Evolutionary conservation across 768 basidiomycete genomes (phyloP).

Genomic region (Phylloporus arenicola): DNA sequence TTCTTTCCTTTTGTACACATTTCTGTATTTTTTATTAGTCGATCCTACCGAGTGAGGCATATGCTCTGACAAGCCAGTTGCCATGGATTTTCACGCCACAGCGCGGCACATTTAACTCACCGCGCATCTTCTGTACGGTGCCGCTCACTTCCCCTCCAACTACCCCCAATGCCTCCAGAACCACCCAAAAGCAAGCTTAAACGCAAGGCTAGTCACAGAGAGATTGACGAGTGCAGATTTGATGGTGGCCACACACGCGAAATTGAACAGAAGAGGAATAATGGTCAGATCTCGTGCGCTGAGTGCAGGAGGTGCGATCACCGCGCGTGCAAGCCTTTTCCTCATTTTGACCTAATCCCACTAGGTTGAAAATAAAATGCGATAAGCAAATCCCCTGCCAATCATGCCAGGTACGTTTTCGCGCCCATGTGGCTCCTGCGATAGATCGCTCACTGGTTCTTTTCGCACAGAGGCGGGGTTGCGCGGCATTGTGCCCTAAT

Average conservation of each 20-base stretch:
- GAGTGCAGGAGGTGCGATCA: constrained; percentile 76
- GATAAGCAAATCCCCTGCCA: constrained; percentile 79
- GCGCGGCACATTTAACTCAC: constrained; percentile 17
- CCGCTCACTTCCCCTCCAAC: constrained; percentile 3
- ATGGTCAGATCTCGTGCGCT: constrained; percentile 74
- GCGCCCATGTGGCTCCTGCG: not conserved
- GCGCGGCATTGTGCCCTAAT: constrained; percentile 66
- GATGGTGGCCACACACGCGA: constrained; percentile 56
- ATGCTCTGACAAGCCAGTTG: constrained; percentile 8
- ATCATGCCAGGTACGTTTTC: constrained; percentile 54
- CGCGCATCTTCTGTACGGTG: constrained; percentile 4
- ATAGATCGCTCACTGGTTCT: not conserved
- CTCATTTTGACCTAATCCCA: constrained; percentile 15
- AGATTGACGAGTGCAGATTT: constrained; percentile 45
- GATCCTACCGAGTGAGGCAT: constrained; percentile 4
- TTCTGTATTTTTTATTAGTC: not conserved
- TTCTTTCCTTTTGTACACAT: not conserved
- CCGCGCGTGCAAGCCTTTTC: constrained; percentile 32
- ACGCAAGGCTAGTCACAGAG: constrained; percentile 45
- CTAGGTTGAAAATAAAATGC: constrained; percentile 72
- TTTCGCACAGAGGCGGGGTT: constrained; percentile 51
- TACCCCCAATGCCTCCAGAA: constrained; percentile 49
- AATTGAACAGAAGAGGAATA: constrained; percentile 67
- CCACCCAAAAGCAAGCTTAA: constrained; percentile 46
- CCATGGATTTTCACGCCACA: constrained; percentile 27